Evolutionary conservation across 2,329 filamentous ascomycete genomes (phyloP).

Genomic region (Metarhizium guizhouense): DNA sequence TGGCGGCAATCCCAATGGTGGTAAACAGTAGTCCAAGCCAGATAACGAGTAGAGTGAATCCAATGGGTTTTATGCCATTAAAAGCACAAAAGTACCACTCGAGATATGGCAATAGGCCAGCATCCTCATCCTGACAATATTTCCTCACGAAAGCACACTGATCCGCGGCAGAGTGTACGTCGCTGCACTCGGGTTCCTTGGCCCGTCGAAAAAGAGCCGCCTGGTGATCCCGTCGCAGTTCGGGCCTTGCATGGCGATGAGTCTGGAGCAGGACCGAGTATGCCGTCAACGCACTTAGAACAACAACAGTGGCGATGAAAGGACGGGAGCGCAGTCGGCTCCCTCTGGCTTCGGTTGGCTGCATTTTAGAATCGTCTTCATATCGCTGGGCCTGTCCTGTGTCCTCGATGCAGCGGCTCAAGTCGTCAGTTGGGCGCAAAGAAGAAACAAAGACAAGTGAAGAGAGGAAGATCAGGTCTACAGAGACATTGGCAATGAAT

Average conservation of each 20-base stretch:
- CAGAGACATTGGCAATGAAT: not conserved
- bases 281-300: slow-evolving; percentile 36
- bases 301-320: slow-evolving; percentile 37
- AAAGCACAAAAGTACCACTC: slow-evolving; percentile 83
- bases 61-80: slow-evolving; percentile 57
- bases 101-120: slow-evolving; percentile 82
- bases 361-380: slow-evolving; percentile 12
- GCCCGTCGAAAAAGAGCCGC: slow-evolving; percentile 15
- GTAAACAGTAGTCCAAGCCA: slow-evolving; percentile 91
- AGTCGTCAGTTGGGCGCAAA: not conserved
- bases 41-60: slow-evolving; percentile 66
- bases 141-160: slow-evolving; percentile 78
- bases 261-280: slow-evolving; percentile 31
- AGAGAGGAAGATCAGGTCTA: not conserved
- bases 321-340: slow-evolving; percentile 35
- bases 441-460: not conserved
- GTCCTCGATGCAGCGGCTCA: not conserved
- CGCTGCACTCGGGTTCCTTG: slow-evolving; percentile 53
- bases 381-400: slow-evolving; percentile 3
- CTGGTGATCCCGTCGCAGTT: slow-evolving; percentile 4
- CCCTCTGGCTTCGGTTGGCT: slow-evolving; percentile 16
- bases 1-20: slow-evolving; percentile 94
- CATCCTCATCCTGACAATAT: slow-evolving; percentile 83
- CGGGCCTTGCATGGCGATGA: slow-evolving; percentile 5
- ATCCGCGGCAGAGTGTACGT: slow-evolving; percentile 68